These are phyloP conservation scores for Microdochium bolleyi DNA, from an alignment of 2,329 filamentous ascomycete species.

Conservation along the genomic window DNA sequence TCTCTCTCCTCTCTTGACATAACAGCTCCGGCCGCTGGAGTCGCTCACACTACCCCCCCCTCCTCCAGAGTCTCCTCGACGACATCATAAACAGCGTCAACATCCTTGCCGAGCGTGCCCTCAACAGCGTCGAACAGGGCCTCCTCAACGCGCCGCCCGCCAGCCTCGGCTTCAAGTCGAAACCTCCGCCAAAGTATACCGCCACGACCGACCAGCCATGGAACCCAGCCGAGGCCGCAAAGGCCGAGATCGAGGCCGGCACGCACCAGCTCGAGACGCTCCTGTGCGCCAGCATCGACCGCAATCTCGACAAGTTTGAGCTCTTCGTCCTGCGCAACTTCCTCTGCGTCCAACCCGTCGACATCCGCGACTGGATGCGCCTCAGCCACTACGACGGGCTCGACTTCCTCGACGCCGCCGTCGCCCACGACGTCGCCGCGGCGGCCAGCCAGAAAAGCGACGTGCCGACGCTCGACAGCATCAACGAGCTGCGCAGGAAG, in stretches of 20 bases:
- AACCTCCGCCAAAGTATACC: slow-evolving; percentile 23
- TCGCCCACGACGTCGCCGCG: slow-evolving; percentile 4
- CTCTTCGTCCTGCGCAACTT: slow-evolving; percentile 88
- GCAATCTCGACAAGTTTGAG: slow-evolving; percentile 79
- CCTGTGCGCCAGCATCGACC: slow-evolving; percentile 72
- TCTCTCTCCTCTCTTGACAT: slow-evolving; percentile 1
- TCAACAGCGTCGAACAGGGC: slow-evolving; percentile 79
- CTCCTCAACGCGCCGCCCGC: slow-evolving; percentile 67
- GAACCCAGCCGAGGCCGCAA: slow-evolving; percentile 29
- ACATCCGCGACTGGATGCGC: slow-evolving; percentile 65
- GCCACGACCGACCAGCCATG: slow-evolving; percentile 33
- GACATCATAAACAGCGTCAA: slow-evolving; percentile 98
- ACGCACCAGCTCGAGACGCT: slow-evolving; percentile 79
- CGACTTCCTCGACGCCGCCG: slow-evolving; percentile 29
- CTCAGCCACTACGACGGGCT: slow-evolving; percentile 77
- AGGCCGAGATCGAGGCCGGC: slow-evolving; percentile 76
- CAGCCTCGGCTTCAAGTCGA: slow-evolving; percentile 67
- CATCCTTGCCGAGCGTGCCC: slow-evolving; percentile 81
- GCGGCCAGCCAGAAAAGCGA: slow-evolving; percentile 11
- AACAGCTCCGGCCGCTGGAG: slow-evolving; percentile 5
- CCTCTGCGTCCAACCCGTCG: slow-evolving; percentile 58
- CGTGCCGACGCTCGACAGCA: slow-evolving; percentile 55
- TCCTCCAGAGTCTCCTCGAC: slow-evolving; percentile 74
- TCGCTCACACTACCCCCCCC: slow-evolving; percentile 3
- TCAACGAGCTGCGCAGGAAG: slow-evolving; percentile 65